Conservation (phyloP, 2,329 filamentous ascomycete genomes). For the Botrytis squamosa region DNA sequence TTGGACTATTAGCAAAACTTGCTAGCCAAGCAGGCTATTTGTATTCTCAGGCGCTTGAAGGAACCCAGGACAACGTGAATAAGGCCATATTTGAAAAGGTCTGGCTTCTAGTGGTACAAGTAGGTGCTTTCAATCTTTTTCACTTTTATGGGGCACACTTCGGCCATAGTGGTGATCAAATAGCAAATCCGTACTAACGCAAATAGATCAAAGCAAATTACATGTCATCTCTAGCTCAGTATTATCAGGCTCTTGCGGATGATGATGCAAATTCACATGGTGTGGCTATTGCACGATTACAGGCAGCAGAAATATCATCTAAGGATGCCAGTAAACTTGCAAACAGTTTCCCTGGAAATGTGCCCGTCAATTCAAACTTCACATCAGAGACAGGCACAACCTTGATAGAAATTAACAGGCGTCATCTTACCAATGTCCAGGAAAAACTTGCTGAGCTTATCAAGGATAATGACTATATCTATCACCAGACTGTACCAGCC, state of each 20-base stretch:
- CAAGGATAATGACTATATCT: conserved; percentile 98
- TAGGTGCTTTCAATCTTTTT: conserved; percentile 42
- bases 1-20: conserved; percentile 85
- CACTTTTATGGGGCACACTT: background rate
- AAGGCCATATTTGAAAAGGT: conserved; percentile 92
- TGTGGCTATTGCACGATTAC: conserved; percentile 76
- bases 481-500: conserved; percentile 86
- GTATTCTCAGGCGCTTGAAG: conserved; percentile 84
- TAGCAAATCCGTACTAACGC: conserved; percentile 22
- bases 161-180: background rate
- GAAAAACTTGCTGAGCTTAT: conserved; percentile 72
- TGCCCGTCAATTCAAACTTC: conserved; percentile 80
- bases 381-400: conserved; percentile 72
- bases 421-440: conserved; percentile 77
- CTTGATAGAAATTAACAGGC: conserved; percentile 78
- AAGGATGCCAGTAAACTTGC: conserved; percentile 77
- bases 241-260: conserved; percentile 89
- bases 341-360: conserved; percentile 74
- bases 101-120: conserved; percentile 81
- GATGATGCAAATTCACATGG: conserved; percentile 87
- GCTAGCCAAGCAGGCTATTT: conserved; percentile 87
- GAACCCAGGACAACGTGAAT: conserved; percentile 86
- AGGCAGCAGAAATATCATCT: conserved; percentile 74
- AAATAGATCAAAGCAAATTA: conserved; percentile 72
- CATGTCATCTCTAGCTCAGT: conserved; percentile 83